phyloP scores from a whole-genome alignment of 192 early-diverging fungal species.

The Coemansia sp. region DNA sequence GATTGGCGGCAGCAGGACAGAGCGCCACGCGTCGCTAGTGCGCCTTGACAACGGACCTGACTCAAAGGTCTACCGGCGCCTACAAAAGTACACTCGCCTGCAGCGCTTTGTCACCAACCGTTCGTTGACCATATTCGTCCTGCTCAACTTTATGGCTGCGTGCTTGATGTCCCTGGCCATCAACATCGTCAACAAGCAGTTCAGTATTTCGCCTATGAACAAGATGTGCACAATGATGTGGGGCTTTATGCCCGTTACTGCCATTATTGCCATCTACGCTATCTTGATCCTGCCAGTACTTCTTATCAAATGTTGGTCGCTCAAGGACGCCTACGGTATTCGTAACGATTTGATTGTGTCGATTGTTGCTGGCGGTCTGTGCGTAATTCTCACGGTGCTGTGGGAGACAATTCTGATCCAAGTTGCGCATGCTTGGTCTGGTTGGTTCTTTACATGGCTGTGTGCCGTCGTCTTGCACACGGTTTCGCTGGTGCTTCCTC shows the following conservation, averaged over 20 bases:
- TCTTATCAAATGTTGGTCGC: slow-evolving; percentile 33
- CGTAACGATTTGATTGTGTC: slow-evolving; percentile 43
- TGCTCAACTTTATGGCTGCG: slow-evolving; percentile 18
- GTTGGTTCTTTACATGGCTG: slow-evolving; percentile 46
- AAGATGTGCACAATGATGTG: slow-evolving; percentile 33
- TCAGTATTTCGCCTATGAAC: slow-evolving; percentile 26
- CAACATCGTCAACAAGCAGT: slow-evolving; percentile 50
- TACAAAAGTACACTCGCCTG: slow-evolving; percentile 38
- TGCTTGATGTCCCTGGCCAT: slow-evolving; percentile 30
- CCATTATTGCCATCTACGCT: slow-evolving; percentile 12
- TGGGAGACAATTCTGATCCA: slow-evolving; percentile 34
- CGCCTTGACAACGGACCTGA: slow-evolving; percentile 19
- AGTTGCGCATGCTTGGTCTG: slow-evolving; percentile 32
- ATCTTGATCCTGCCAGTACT: slow-evolving; percentile 31
- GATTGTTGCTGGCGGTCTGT: slow-evolving; percentile 21
- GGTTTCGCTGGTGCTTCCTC: slow-evolving; percentile 30
- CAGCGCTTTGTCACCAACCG: slow-evolving; percentile 33
- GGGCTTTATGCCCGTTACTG: slow-evolving; percentile 33
- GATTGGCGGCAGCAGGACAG: slow-evolving; percentile 10
- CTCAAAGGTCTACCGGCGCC: slow-evolving; percentile 25
- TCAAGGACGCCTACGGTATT: slow-evolving; percentile 50
- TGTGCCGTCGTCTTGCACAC: slow-evolving; percentile 30
- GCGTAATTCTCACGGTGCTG: slow-evolving; percentile 22
- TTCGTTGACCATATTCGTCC: slow-evolving; percentile 20
- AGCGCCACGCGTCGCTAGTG: slow-evolving; percentile 9